Evolutionary conservation across 768 basidiomycete genomes (phyloP).

Genomic region (Boletales sp.): DNA sequence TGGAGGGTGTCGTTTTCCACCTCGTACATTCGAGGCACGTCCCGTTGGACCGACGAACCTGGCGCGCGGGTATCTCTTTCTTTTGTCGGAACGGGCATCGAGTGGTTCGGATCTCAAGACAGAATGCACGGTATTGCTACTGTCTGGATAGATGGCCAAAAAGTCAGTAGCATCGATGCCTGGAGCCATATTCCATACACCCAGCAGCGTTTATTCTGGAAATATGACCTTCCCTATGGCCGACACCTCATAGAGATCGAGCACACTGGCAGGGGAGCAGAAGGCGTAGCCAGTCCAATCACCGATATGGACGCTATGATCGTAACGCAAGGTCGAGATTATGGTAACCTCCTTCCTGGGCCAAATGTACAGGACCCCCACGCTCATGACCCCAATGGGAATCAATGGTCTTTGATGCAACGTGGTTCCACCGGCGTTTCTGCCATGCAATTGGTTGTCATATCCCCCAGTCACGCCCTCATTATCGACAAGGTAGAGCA

Average conservation of each 20-base stretch:
- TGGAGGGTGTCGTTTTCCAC: slow-evolving; percentile 57
- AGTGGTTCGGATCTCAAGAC: slow-evolving; percentile 70
- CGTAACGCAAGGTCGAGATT: slow-evolving; percentile 44
- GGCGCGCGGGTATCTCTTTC: slow-evolving; percentile 52
- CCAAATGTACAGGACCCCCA: not conserved
- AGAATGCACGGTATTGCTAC: slow-evolving; percentile 50
- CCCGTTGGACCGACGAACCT: slow-evolving; percentile 46
- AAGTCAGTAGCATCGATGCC: slow-evolving; percentile 43
- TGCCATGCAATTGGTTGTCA: slow-evolving; percentile 72
- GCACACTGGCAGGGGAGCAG: slow-evolving; percentile 45
- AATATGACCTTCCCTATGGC: slow-evolving; percentile 46
- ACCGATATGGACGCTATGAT: slow-evolving; percentile 67
- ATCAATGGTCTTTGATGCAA: slow-evolving; percentile 57
- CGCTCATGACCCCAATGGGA: not conserved
- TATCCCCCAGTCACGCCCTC: slow-evolving; percentile 67
- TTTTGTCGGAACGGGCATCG: slow-evolving; percentile 72
- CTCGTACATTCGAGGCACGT: slow-evolving; percentile 47
- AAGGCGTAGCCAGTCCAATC: slow-evolving; percentile 31
- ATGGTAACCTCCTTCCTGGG: not conserved
- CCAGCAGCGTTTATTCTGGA: slow-evolving; percentile 67
- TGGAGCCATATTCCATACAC: slow-evolving; percentile 35
- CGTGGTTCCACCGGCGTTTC: slow-evolving; percentile 70
- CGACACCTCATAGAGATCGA: slow-evolving; percentile 64
- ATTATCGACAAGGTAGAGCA: slow-evolving; percentile 85
- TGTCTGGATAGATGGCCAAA: slow-evolving; percentile 57